Base-by-base conservation (phyloP, 805 yeast species). In the Tetrapisispora phaffii region DNA sequence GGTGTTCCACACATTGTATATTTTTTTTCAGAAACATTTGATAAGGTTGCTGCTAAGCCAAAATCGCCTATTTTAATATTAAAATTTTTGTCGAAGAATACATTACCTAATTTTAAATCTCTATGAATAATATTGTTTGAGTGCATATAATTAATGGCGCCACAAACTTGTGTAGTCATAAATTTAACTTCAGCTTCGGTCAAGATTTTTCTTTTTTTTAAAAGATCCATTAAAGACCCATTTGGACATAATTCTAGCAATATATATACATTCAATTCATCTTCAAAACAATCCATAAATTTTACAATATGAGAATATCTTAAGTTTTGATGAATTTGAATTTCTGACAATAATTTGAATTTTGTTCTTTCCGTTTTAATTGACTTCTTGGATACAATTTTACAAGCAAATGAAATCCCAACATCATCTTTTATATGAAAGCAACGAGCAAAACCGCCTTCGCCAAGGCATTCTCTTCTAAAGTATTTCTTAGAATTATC, bases 401-500 rank as follows among this genome's bases (percentile, higher is more conserved):
- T 93, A 28, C 98, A 98, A 17, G 98, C 99, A 65, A 73, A 93
- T 1, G 85, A 75, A 58, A 79, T 77, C 31, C 97, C 97, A 52
- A 76, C 71, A 49, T 87, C 83, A 66, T 89, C 96, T 61, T 84
- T 86, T 73, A 93, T 93, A 64, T 93, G 97, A 68, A 93, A 93
- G 62, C 99, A 93, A 60, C 97, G 79, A 16, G 98, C 99, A 71
- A 93, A 93, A 0, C 99, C 99, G 49, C 99, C 99, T 69, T 90
- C 97, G 32, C 98, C 98, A 31, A 93, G 71, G 57, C 88, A 89
- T 48, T 73, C 73, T 1, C 97, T 97, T 60, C 97, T 77, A 51
- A 84, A 86, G 65, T 85, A 93, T 55, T 88, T 94, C 60, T 85
- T 78, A 37, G 96, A 96, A 66, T 89, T 77, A 36, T 93, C 86